Base-by-base conservation (phyloP, 2,329 filamentous ascomycete genomes). In the Phialophora expanda region DNA sequence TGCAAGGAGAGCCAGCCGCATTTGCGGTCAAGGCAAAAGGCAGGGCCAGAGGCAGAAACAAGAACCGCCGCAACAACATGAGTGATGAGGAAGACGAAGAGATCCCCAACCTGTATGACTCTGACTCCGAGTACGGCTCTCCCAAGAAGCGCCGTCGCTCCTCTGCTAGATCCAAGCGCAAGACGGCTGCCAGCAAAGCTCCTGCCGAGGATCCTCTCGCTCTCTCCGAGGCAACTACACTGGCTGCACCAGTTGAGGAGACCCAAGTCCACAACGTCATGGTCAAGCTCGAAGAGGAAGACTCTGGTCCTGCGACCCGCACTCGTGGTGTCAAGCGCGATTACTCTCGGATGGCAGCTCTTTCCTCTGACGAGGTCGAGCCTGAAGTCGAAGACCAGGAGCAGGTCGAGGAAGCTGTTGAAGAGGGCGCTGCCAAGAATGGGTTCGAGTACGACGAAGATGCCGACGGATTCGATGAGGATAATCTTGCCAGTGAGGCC, bases 241-340 rank as follows among this genome's bases (percentile, higher is more conserved):
- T 30, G 24, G 5, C 56, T 12, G 24, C 38, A 44, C 38, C 38
- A 3, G 1, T 59, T 30, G n/a, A 46, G 24, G n/a, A 56, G 51
- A n/a, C 51, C 26, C 28, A 28, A 28, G 20, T 7, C 20, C 20
- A 22, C 75, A 85, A 86, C 30, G 83, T 81, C 64, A 87, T 87
- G 74, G 85, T 88, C 73, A 83, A 83, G 69, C 77, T 82, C 1
- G 86, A 88, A 78, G 86, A 87, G 74, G 80, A 84, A 65, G 61
- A 60, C 30, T 38, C 30, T 44, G 60, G 59, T 12, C 60, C 66
- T 22, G 54, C 64, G 20, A 65, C 46, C 14, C 68, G 66, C n/a
- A 70, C 66, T 51, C 66, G 68, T 41, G 68, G 68, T 12, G 58
- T 70, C 64, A 68, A 66, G 56, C 65, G 51, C 22, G 55, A 70